Evolutionary conservation across 306 rosid species (phyloP), one percentile per base, ranked within the genome.

Genomic region (Psophocarpus tetragonolobus): DNA sequence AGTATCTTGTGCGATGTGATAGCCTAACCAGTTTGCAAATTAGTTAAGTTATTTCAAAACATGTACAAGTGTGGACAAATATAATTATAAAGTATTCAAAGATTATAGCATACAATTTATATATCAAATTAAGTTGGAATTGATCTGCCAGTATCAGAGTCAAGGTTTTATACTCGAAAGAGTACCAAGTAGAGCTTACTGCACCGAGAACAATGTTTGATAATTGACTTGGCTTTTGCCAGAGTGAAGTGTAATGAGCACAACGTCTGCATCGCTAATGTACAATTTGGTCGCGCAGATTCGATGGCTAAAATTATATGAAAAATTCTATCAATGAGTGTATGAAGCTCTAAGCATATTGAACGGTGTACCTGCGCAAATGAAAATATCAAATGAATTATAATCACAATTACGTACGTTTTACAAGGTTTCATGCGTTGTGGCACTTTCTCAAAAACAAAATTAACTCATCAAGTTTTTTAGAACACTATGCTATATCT

Each of bases 171-270:
- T 58, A 30, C 20, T 61, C 14, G 41, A 58, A 41, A 60, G 5
- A 38, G 50, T 78, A 84, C 96, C 92, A 88, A 41, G 81, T 82
- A 91, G 38, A 91, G 89, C 88, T 85, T 88, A 57, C 93, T 91
- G 29, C 84, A 84, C 17, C 78, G 81, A 0, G 91, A 88, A 75
- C 89, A 88, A 15, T 57, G 44, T 76, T 75, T 85, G 85, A 91
- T 61, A 26, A 88, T 13, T 41, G 44, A 57, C 44, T 82, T 85
- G 44, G 88, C 90, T 81, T 82, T 85, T 7, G 89, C 87, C 86
- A 85, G 17, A 54, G 90, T 74, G 56, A 26, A 42, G 6, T 85
- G 76, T 47, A 91, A 79, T 39, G 83, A 77, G 71, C 88, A 88
- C 27, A 88, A 38, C 6, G 90, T 82, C 12, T 83, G 77, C 32